A percentile compares a stretch with the other conserved stretches of the same genome.
phyloP scores from a whole-genome alignment of 2,329 filamentous ascomycete species.

The Paraphoma sp. region DNA sequence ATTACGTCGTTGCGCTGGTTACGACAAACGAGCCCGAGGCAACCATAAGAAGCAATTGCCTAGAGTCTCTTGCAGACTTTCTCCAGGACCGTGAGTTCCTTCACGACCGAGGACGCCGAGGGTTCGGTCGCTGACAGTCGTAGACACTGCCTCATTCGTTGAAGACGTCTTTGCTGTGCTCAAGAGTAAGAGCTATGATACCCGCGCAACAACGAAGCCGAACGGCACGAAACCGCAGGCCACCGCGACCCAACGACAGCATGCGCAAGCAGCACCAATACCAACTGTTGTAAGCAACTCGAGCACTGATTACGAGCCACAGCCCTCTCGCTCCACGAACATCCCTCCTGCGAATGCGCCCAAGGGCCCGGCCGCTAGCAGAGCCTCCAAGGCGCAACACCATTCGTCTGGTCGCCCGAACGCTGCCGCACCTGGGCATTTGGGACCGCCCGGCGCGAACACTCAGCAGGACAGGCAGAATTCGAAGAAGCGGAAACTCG shows the following conservation, averaged over 20 bases:
- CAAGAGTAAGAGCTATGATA: slow-evolving; percentile 57
- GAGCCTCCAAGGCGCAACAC: slow-evolving; percentile 13
- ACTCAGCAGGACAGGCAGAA: slow-evolving; percentile 26
- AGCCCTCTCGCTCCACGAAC: slow-evolving; percentile 20
- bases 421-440: slow-evolving; percentile 4
- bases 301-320: slow-evolving; percentile 25
- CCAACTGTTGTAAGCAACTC: slow-evolving; percentile 30
- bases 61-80: slow-evolving; percentile 77
- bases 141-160: slow-evolving; percentile 69
- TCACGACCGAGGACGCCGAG: not conserved
- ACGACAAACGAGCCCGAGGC: slow-evolving; percentile 66
- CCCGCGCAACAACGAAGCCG: slow-evolving; percentile 36
- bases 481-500: slow-evolving; percentile 63
- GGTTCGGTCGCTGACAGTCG: slow-evolving; percentile 11
- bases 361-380: slow-evolving; percentile 27
- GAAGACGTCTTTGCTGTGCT: slow-evolving; percentile 74
- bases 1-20: slow-evolving; percentile 82
- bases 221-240: slow-evolving; percentile 1
- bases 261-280: slow-evolving; percentile 27
- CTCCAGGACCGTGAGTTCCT: slow-evolving; percentile 66
- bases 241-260: not conserved
- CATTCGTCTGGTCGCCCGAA: slow-evolving; percentile 20
- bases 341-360: slow-evolving; percentile 32
- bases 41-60: slow-evolving; percentile 71
- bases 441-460: not conserved